Evolutionary conservation across 805 yeast species (phyloP).

Genomic region (Yarrowia divulgata): DNA sequence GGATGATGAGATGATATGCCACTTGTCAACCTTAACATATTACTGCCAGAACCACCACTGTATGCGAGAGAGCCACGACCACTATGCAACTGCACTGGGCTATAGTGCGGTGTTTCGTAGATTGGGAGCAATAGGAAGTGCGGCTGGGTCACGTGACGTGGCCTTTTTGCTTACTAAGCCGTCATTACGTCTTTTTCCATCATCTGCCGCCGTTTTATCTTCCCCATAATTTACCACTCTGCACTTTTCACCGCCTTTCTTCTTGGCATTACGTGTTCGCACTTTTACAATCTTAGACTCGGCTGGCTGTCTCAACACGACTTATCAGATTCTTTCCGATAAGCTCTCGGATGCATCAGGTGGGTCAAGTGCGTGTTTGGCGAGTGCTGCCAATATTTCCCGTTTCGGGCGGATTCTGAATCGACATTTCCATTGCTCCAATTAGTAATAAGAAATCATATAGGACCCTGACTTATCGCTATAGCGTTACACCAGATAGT

Average conservation of each 20-base stretch:
- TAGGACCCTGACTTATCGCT: neutral
- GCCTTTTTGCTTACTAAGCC: no score
- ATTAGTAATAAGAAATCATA: neutral
- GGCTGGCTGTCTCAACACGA: neutral
- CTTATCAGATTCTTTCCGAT: slow-evolving; percentile 28
- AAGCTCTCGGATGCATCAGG: slow-evolving; percentile 13
- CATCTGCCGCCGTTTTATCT: no score
- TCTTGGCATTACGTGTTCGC: slow-evolving; percentile 6
- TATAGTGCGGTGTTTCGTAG: no score
- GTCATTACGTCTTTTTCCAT: no score
- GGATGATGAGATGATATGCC: slow-evolving; percentile 20
- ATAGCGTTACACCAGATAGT: no score
- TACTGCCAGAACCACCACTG: no score
- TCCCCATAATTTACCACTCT: neutral
- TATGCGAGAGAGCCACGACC: no score
- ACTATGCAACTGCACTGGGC: no score
- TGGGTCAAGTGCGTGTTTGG: neutral
- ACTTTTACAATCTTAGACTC: slow-evolving; percentile 8
- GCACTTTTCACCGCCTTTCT: neutral
- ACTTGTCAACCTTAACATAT: slow-evolving; percentile 35
- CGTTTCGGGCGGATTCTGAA: neutral
- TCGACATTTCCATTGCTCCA: no score
- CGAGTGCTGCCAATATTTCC: neutral
- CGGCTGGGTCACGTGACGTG: neutral
- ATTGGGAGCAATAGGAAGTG: no score